Conservation (phyloP, 192 early-diverging fungal species). For the Lunasporangiospora selenospora region DNA sequence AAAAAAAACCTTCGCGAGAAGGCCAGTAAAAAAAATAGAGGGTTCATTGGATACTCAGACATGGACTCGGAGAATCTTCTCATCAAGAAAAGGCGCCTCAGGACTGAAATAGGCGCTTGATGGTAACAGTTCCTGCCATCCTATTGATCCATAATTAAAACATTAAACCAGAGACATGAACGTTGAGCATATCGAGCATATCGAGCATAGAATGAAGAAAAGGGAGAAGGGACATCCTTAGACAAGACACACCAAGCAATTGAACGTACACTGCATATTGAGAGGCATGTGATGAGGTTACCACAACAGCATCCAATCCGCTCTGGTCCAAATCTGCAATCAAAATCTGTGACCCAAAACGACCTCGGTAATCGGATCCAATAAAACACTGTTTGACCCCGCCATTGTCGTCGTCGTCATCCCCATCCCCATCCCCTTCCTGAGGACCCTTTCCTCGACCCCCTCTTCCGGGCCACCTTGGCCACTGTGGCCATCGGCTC, state of each 20-base stretch:
- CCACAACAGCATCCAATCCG: conserved; percentile 26
- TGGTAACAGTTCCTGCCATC: background rate
- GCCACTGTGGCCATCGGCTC: no score
- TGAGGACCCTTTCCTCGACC: background rate
- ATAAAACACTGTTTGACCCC: conserved; percentile 31
- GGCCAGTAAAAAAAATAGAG: background rate
- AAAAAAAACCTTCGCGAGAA: background rate
- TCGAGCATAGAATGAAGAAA: background rate
- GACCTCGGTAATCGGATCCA: conserved; percentile 15
- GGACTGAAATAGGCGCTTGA: conserved; percentile 1
- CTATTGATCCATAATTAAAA: background rate
- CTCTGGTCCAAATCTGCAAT: conserved; percentile 26
- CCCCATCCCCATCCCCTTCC: no score
- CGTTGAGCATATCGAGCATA: no score
- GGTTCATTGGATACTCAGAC: background rate
- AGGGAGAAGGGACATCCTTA: no score
- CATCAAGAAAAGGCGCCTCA: background rate
- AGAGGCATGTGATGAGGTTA: conserved; percentile 37
- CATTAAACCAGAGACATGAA: no score
- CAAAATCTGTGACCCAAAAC: conserved; percentile 35
- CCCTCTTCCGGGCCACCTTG: no score
- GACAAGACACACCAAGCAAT: no score
- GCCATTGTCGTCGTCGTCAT: conserved; percentile 9
- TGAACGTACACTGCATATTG: conserved; percentile 29
- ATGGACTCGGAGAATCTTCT: background rate